Evolutionary conservation across 192 early-diverging fungal genomes (phyloP), one percentile per base, ranked within the genome.

Genomic region (Backusella parvicylindrica): DNA sequence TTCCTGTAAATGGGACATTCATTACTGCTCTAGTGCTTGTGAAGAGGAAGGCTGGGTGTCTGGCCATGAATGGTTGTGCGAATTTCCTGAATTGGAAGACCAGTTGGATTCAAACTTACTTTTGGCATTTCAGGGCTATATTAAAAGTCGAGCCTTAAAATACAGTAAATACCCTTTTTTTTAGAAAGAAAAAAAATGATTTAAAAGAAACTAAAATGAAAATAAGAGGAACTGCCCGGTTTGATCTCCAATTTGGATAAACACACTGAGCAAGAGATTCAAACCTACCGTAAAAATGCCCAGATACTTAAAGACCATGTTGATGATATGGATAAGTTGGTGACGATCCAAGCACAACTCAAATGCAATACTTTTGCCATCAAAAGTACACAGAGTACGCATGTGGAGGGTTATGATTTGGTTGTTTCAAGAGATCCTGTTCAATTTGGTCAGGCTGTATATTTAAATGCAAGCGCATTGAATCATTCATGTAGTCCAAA

Each of bases 401-500:
- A 33, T 12, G 26, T 41, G 15, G 41, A 21, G 5, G 18, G 30
- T 1, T 66, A 53, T 0, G 32, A n/a, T 13, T 40, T 33, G 6
- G 23, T 73, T 23, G 41, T 73, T 2, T 56, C 64, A 16, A 53
- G 47, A 33, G 53, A 66, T 7, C 33, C 43, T 12, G 40, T 66
- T 6, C 16, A 36, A 28, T 23, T 72, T 7, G 76, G 76, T 1
- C 33, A 33, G 13, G 76, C 71, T 2, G 43, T 77, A 7, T 77
- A 73, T 50, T 41, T 77, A 5, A 47, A 37, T 16, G 76, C 76
- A 26, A 73, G 76, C 63, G 15, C 15, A 38, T 40, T 77, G 7
- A 77, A 77, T 50, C 76, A 77, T 66, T 15, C 37, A 7, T 77
- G 76, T 16, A 43, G 31, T 15, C 76, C 76, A 7, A 77, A 66